Conservation (phyloP, 2,329 filamentous ascomycete genomes). For the Trichoderma koningiopsis region DNA sequence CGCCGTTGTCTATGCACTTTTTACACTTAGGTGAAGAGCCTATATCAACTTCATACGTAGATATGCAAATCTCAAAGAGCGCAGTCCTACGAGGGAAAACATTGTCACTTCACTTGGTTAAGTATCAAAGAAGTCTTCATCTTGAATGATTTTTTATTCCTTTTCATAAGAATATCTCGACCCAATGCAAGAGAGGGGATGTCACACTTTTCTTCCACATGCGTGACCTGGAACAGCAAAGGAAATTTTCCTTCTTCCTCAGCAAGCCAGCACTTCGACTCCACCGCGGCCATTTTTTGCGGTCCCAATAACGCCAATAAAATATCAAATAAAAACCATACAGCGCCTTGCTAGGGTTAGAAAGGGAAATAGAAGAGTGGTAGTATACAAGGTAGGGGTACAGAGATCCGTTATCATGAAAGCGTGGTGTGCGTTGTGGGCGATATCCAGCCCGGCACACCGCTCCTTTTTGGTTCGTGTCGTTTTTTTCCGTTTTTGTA, state of each 20-base stretch:
- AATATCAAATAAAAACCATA: constrained; percentile 33
- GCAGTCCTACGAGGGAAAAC: neutral
- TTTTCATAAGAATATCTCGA: constrained; percentile 27
- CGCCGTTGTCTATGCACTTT: neutral
- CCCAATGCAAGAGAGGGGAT: constrained; percentile 46
- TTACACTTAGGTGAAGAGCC: neutral
- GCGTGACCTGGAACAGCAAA: constrained; percentile 33
- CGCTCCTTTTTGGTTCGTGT: neutral
- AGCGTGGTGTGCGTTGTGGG: neutral
- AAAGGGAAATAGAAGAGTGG: constrained; percentile 32
- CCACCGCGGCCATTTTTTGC: constrained; percentile 21
- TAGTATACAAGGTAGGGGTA: constrained; percentile 39
- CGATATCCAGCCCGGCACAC: constrained; percentile 6
- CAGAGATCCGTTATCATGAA: constrained; percentile 29
- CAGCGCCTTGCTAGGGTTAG: constrained; percentile 42
- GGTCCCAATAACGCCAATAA: constrained; percentile 13
- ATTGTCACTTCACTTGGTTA: neutral
- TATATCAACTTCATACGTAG: neutral
- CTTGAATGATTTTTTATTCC: constrained; percentile 25
- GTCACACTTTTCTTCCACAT: constrained; percentile 37
- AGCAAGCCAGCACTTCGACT: constrained; percentile 26
- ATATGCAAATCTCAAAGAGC: neutral
- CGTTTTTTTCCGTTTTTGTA: neutral
- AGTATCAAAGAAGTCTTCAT: neutral
- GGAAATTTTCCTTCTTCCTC: constrained; percentile 24